These are phyloP conservation scores for Mortierella sp. DNA, from an alignment of 371 early-diverging fungal species.

Conservation along the genomic window DNA sequence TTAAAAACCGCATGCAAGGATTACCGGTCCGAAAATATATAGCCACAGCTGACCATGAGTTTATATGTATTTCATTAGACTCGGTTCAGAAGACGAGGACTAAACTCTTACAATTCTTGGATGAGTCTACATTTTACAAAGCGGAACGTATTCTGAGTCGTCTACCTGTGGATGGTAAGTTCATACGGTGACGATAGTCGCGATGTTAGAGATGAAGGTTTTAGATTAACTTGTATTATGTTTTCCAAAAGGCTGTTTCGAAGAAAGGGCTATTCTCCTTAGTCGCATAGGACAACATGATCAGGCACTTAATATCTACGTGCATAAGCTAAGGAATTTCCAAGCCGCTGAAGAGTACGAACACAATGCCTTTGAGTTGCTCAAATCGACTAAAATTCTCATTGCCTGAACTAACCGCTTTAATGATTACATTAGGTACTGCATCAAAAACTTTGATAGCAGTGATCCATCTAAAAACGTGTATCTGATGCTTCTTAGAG, in stretches of 20 bases:
- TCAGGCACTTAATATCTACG: conserved; percentile 87
- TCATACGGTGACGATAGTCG: no score
- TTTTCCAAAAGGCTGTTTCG: conserved; percentile 68
- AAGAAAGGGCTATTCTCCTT: conserved; percentile 87
- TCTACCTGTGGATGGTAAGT: conserved; percentile 77
- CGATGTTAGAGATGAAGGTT: background rate
- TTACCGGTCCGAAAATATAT: background rate
- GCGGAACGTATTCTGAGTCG: conserved; percentile 82
- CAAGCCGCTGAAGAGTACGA: conserved; percentile 83
- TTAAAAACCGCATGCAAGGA: background rate
- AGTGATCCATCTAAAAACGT: conserved; percentile 69
- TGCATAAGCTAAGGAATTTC: conserved; percentile 81
- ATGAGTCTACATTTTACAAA: conserved; percentile 75
- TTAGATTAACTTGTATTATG: background rate
- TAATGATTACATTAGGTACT: conserved; percentile 67
- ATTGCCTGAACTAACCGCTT: background rate
- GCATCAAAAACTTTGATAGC: conserved; percentile 74
- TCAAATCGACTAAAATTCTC: background rate
- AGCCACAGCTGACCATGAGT: background rate
- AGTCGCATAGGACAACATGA: conserved; percentile 88
- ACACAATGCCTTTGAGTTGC: background rate
- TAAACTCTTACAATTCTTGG: conserved; percentile 74
- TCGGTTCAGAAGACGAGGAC: conserved; percentile 47
- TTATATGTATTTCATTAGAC: background rate
- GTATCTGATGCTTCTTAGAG: conserved; percentile 74